These are phyloP conservation scores for Chenopodium suecicum DNA, from an alignment of 148 eudicot genomes.

Conservation along the genomic window DNA sequence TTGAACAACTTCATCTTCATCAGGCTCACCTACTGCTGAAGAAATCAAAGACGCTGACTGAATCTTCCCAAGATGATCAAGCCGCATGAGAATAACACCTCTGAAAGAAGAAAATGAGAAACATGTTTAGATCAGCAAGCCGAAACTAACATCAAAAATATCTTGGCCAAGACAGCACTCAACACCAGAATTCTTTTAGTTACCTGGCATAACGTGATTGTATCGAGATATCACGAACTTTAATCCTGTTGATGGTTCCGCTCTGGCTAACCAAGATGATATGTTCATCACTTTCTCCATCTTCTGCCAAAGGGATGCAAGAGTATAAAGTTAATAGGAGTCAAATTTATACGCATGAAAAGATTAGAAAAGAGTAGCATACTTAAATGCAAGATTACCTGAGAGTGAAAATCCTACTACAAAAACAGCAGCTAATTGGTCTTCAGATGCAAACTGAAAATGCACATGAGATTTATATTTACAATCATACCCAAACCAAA, in stretches of 20 bases:
- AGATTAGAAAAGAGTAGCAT: neutral
- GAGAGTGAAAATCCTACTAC: slow-evolving; percentile 80
- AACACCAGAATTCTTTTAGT: neutral
- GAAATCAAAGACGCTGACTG: slow-evolving; percentile 88
- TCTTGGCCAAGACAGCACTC: neutral
- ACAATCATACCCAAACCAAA: neutral
- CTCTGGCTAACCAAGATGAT: slow-evolving; percentile 93
- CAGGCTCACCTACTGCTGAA: slow-evolving; percentile 50
- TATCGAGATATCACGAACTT: slow-evolving; percentile 87
- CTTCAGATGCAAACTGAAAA: slow-evolving; percentile 79
- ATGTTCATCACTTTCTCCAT: slow-evolving; percentile 97
- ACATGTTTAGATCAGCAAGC: neutral
- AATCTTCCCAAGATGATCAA: slow-evolving; percentile 82
- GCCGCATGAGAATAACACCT: slow-evolving; percentile 95
- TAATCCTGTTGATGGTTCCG: slow-evolving; percentile 88
- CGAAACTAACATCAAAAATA: neutral
- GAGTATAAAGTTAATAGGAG: slow-evolving; percentile 8
- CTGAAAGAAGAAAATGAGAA: slow-evolving; percentile 24
- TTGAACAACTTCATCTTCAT: slow-evolving; percentile 33
- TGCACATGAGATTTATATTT: neutral
- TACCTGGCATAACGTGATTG: slow-evolving; percentile 95
- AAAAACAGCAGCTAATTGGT: slow-evolving; percentile 87
- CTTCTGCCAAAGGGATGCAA: slow-evolving; percentile 46
- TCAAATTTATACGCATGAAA: neutral
- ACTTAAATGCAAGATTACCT: slow-evolving; percentile 43